phyloP scores from a whole-genome alignment of 192 early-diverging fungal genomes.

The Backusella psychrophila region DNA sequence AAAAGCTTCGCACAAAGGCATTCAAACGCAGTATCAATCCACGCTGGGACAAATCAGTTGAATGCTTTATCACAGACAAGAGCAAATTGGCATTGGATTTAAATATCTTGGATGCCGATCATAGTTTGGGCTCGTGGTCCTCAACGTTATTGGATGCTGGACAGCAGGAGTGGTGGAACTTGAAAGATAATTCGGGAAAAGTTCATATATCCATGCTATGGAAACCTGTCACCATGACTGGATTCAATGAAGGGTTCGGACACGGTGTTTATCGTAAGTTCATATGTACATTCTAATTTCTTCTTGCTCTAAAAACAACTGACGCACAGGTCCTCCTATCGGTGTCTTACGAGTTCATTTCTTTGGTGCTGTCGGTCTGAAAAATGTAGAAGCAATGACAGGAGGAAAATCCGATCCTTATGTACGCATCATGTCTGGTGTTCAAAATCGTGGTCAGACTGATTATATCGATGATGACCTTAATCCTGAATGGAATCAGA shows the following conservation, averaged over 20 bases:
- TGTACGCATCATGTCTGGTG: conserved; percentile 64
- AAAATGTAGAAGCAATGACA: conserved; percentile 81
- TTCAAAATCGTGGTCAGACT: conserved; percentile 67
- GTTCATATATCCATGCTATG: conserved; percentile 48
- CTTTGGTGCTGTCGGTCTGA: conserved; percentile 66
- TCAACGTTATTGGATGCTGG: conserved; percentile 32
- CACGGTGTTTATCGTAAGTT: conserved; percentile 45
- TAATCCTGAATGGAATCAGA: conserved; percentile 91
- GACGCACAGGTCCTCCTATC: conserved; percentile 49
- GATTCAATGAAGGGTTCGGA: conserved; percentile 52
- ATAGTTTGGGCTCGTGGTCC: conserved; percentile 31
- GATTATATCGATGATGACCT: conserved; percentile 79
- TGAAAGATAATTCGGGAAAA: conserved; percentile 40
- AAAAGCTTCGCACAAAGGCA: conserved; percentile 54
- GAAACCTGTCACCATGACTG: conserved; percentile 73
- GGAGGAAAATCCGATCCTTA: conserved; percentile 92
- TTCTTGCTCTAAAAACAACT: neutral
- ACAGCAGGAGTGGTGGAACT: conserved; percentile 41
- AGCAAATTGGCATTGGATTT: conserved; percentile 55
- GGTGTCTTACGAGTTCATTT: conserved; percentile 79
- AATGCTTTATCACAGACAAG: conserved; percentile 72
- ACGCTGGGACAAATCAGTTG: conserved; percentile 70
- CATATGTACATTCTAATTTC: neutral
- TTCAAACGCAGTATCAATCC: conserved; percentile 77
- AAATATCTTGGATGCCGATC: conserved; percentile 59